Base-by-base conservation (phyloP, 495 filamentous ascomycete genomes). In the Aspergillus saccharolyticus region DNA sequence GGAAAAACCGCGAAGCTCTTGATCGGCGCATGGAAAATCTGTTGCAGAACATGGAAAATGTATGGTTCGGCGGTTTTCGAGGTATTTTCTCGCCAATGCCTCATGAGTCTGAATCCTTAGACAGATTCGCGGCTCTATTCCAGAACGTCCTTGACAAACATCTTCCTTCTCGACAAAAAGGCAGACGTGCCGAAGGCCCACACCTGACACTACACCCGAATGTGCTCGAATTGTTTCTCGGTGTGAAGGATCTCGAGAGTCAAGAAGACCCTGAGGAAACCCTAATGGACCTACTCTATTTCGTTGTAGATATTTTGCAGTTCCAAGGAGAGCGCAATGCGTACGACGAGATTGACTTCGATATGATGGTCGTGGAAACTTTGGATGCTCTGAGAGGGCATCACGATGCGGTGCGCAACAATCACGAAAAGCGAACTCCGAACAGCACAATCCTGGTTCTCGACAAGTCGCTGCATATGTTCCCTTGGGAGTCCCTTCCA, bases 331-430 rank as follows among this genome's bases (percentile, higher is more conserved):
- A 98, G 71, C 82, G 85, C 28, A 97, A 97, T 69, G 94, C 95
- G 2, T 97, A 96, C 74, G 95, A 97, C 66, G 94, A 98, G 74
- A 88, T 98, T 63, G 92, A 98, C 67, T 93, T 96, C 61, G 94
- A 98, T 64, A 80, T 84, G 69, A 91, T 97, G 79, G 83, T 88
- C 16, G 77, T 97, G 17, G 90, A 94, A 42, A 89, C 88, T 1
- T 79, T 86, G 7, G 90, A 95, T 67, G 89, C 90, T 5, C 72
- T 97, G 17, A 79, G 85, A 22, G 76, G 81, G 1, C 96, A 97
- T 63, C 86, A 98, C 63, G 78, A 83, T 21, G 78, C 78, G 21
- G 73, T 70, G 7, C 73, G 71, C 15, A 65, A 73, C 12, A 69
- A 82, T 28, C 61, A 69, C 3, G 68, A 68, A n/a, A 73, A 74